phyloP scores from a whole-genome alignment of 176 grass and related monocot genomes.

The bread wheat (Triticum aestivum) region DNA sequence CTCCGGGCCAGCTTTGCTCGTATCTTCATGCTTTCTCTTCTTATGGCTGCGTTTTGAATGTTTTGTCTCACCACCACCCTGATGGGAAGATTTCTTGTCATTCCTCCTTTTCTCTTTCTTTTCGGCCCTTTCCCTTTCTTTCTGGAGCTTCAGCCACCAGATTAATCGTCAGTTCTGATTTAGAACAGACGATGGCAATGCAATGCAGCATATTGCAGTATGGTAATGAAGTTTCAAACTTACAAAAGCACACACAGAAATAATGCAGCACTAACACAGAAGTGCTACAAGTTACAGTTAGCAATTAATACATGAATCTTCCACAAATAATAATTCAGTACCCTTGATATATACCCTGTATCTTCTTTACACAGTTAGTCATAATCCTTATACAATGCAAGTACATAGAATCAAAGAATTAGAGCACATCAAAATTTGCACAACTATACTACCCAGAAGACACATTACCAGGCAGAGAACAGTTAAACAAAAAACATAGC shows the following conservation, averaged over 20 bases:
- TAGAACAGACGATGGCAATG: slow-evolving; percentile 62
- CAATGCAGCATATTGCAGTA: slow-evolving; percentile 49
- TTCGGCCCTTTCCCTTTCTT: slow-evolving; percentile 49
- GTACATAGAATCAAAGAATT: not conserved
- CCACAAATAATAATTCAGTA: not conserved
- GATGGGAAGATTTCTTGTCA: slow-evolving; percentile 43
- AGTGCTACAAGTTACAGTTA: slow-evolving; percentile 16
- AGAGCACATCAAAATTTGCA: not conserved
- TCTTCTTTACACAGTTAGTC: slow-evolving; percentile 28
- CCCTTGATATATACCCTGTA: not conserved
- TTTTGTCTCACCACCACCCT: slow-evolving; percentile 38
- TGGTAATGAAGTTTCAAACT: not conserved
- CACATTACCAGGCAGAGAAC: not conserved
- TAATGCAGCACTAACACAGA: not conserved
- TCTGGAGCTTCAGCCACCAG: slow-evolving; percentile 81
- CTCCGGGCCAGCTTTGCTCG: not conserved
- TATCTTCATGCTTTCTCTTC: slow-evolving; percentile 57
- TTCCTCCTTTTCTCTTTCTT: slow-evolving; percentile 49
- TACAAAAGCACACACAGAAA: slow-evolving; percentile 7
- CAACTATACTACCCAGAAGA: not conserved
- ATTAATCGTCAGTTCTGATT: slow-evolving; percentile 84
- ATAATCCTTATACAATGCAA: not conserved
- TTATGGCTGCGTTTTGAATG: slow-evolving; percentile 44
- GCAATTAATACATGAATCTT: slow-evolving; percentile 3
- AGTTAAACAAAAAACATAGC: not conserved